Evolutionary conservation across 176 grass and related monocot species (phyloP), one percentile per base, ranked within the genome.

Genomic region (Bolboschoenus planiculmis): DNA sequence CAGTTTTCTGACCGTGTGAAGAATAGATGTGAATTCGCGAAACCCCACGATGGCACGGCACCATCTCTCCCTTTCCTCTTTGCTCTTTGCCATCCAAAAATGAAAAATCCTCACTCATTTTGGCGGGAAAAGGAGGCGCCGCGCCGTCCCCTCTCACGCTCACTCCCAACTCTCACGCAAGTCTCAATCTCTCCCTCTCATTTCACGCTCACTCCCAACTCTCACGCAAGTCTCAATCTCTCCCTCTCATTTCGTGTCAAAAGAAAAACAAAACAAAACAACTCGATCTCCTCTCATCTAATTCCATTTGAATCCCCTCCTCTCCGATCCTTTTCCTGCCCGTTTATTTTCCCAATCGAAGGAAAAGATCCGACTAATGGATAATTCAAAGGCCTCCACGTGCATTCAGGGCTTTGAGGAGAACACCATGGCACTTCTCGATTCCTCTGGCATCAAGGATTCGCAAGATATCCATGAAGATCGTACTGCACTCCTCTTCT

Each of bases 341-440:
- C n/a, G 34, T 65, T 36, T 34, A 20, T 2, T 10, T 24, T 43
- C 43, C 66, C 36, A 34, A 39, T 20, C 77, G 20, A 79, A 24
- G 27, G 30, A 20, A 16, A 29, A 79, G 15, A 39, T 57, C 30
- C 33, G 14, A 40, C 1, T 29, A 34, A 85, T 75, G 83, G 54
- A 85, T 27, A 31, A 78, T 24, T 3, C 30, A 4, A 75, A 53
- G 36, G 46, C n/a, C n/a, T n/a, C n/a, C n/a, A n/a, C n/a, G 31
- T 16, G n/a, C 37, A 65, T 11, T 48, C 39, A 78, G 30, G 81
- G 84, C 11, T 84, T 92, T 67, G 92, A 97, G 78, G 94, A 94
- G 77, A 97, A 97, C 87, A 89, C 85, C 84, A 94, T 97, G 92
- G 92, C 92, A 18, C 88, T 97, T 85, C 92, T 97, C 71, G 92